phyloP scores from a whole-genome alignment of 169 alveolate species.

The Condylostoma magnum region DNA sequence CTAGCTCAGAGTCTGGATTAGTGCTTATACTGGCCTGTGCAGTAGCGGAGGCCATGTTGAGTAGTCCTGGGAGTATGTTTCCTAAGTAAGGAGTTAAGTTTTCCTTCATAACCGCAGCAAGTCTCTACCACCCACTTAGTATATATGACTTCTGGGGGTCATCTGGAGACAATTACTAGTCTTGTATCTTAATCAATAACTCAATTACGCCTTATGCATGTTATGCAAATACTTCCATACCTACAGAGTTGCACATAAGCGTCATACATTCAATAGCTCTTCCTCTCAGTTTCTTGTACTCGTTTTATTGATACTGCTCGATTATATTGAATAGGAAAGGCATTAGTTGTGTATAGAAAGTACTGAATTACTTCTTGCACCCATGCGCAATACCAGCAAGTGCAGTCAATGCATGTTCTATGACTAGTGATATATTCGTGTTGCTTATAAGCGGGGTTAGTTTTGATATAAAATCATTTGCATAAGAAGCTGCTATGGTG shows the following conservation, averaged over 20 bases:
- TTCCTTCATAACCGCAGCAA: conserved; percentile 55
- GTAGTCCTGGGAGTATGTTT: conserved; percentile 64
- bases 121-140: conserved; percentile 82
- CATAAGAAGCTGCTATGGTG: conserved; percentile 37
- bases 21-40: conserved; percentile 3
- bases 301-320: conserved; percentile 30
- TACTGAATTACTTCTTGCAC: conserved; percentile 48
- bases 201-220: conserved; percentile 42
- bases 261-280: conserved; percentile 65
- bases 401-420: conserved; percentile 65
- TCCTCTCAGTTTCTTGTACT: conserved; percentile 67
- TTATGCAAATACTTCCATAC: conserved; percentile 52
- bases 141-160: conserved; percentile 70
- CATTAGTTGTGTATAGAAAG: conserved; percentile 47
- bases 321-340: conserved; percentile 47
- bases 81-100: conserved; percentile 59
- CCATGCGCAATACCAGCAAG: conserved; percentile 69
- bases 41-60: conserved; percentile 52
- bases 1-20: background rate
- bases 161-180: conserved; percentile 29
- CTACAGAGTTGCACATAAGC: conserved; percentile 57
- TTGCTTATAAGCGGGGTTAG: background rate
- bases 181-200: conserved; percentile 52
- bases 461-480: conserved; percentile 32
- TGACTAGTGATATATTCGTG: conserved; percentile 45